Conservation (phyloP, 2,329 filamentous ascomycete species). For the Pseudopyrenochaeta lycopersici region DNA sequence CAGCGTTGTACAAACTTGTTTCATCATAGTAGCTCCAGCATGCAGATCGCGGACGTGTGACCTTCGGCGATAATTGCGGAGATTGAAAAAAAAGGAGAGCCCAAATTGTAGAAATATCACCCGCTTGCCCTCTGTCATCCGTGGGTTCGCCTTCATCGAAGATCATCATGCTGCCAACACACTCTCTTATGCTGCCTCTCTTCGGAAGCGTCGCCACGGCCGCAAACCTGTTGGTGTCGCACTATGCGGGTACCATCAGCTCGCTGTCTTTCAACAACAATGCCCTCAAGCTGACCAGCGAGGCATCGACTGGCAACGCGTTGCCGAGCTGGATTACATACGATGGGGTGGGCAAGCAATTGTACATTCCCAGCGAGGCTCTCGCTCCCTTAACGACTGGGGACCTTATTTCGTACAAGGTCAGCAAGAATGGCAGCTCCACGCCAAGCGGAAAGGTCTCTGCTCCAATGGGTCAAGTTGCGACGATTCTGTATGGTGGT, state of each 20-base stretch:
- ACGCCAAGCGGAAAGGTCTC: constrained; percentile 30
- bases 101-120: constrained; percentile 18
- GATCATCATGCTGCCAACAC: constrained; percentile 32
- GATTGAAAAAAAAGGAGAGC: constrained; percentile 4
- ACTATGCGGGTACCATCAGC: constrained; percentile 43
- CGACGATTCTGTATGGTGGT: constrained; percentile 39
- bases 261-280: constrained; percentile 33
- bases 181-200: constrained; percentile 32
- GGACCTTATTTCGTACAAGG: constrained; percentile 33
- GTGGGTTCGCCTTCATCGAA: background rate
- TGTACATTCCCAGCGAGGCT: constrained; percentile 41
- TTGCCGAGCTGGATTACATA: constrained; percentile 45
- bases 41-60: constrained; percentile 19
- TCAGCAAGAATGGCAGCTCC: constrained; percentile 37
- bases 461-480: constrained; percentile 35
- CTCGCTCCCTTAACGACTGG: constrained; percentile 26
- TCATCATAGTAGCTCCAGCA: constrained; percentile 18
- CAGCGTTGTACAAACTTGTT: constrained; percentile 15
- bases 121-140: background rate
- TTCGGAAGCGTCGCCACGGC: constrained; percentile 36
- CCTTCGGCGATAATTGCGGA: constrained; percentile 10
- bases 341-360: constrained; percentile 30
- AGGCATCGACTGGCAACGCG: constrained; percentile 29
- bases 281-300: constrained; percentile 30
- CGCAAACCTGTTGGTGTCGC: constrained; percentile 39